Conservation (phyloP, 1,284 basidiomycete species). For the Pseudozyma sp. region DNA sequence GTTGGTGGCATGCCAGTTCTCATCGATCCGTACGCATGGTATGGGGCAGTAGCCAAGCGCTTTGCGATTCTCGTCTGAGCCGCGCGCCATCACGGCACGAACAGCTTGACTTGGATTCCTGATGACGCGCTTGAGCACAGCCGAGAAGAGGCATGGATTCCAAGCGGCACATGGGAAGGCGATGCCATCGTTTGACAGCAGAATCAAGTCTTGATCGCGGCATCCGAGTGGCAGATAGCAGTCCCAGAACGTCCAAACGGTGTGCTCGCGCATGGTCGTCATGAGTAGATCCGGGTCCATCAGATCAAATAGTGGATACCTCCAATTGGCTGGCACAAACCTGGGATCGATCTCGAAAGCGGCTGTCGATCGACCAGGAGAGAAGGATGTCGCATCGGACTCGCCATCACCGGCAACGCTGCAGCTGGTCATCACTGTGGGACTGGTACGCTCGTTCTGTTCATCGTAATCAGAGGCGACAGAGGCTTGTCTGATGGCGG, state of each 20-base stretch:
- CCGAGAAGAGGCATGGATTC: constrained; percentile 47
- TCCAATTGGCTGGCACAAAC: constrained; percentile 26
- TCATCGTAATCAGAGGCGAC: constrained; percentile 15
- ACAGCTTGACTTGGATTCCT: constrained; percentile 21
- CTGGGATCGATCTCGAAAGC: constrained; percentile 19
- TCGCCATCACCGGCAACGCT: constrained; percentile 15
- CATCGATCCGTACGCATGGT: constrained; percentile 37
- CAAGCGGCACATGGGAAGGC: constrained; percentile 47
- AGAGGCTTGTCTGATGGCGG: neutral
- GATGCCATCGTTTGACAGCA: constrained; percentile 38
- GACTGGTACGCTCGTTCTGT: constrained; percentile 13
- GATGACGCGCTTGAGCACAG: constrained; percentile 27
- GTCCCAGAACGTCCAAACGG: constrained; percentile 54
- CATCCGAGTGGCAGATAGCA: constrained; percentile 44
- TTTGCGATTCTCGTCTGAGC: constrained; percentile 25
- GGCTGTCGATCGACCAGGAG: constrained; percentile 13
- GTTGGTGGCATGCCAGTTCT: constrained; percentile 44
- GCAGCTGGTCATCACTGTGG: constrained; percentile 11
- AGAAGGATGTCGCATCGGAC: constrained; percentile 8
- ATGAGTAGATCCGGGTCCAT: constrained; percentile 33
- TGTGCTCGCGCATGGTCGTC: constrained; percentile 26
- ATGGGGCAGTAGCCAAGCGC: constrained; percentile 30
- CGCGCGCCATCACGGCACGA: constrained; percentile 17
- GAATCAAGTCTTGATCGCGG: constrained; percentile 47
- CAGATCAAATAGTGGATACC: constrained; percentile 24